Evolutionary conservation across 108 stramenopile species (phyloP).

Genomic region (Phaeodactylum tricornutum): DNA sequence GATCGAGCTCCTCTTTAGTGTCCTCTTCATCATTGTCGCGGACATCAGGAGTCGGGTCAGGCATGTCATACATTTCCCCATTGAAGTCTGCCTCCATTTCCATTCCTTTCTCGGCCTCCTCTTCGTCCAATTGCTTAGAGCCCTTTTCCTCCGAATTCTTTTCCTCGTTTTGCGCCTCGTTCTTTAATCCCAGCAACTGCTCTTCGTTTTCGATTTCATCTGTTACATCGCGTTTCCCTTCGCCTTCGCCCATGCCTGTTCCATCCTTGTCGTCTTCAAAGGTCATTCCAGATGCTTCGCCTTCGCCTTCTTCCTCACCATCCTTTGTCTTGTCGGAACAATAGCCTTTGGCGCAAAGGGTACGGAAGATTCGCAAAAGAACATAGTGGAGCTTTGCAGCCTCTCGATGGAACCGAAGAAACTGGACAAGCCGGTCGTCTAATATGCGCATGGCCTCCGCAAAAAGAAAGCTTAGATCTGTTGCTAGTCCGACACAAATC

Average conservation of each 20-base stretch:
- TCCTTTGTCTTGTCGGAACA: slow-evolving; percentile 81
- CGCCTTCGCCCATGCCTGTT: slow-evolving; percentile 99
- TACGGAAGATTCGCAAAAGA: slow-evolving; percentile 78
- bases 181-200: slow-evolving; percentile 90
- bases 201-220: slow-evolving; percentile 97
- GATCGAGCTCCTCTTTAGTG: slow-evolving; percentile 91
- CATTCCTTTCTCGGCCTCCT: slow-evolving; percentile 95
- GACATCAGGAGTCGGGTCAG: slow-evolving; percentile 51
- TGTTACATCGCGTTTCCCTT: slow-evolving; percentile 92
- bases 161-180: slow-evolving; percentile 46
- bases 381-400: slow-evolving; percentile 83
- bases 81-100: slow-evolving; percentile 98
- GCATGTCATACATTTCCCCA: slow-evolving; percentile 90
- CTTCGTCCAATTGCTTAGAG: slow-evolving; percentile 74
- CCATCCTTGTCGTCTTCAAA: slow-evolving; percentile 96
- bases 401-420: slow-evolving; percentile 35
- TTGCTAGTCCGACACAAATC: too few species aligned
- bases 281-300: slow-evolving; percentile 56
- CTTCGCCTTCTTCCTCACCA: slow-evolving; percentile 71
- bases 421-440: slow-evolving; percentile 28
- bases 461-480: too few species aligned
- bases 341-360: slow-evolving; percentile 85
- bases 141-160: slow-evolving; percentile 39
- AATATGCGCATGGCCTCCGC: too few species aligned
- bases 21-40: slow-evolving; percentile 70